Evolutionary conservation across 2,329 filamentous ascomycete genomes (phyloP).

Genomic region (Annulohypoxylon truncatum): DNA sequence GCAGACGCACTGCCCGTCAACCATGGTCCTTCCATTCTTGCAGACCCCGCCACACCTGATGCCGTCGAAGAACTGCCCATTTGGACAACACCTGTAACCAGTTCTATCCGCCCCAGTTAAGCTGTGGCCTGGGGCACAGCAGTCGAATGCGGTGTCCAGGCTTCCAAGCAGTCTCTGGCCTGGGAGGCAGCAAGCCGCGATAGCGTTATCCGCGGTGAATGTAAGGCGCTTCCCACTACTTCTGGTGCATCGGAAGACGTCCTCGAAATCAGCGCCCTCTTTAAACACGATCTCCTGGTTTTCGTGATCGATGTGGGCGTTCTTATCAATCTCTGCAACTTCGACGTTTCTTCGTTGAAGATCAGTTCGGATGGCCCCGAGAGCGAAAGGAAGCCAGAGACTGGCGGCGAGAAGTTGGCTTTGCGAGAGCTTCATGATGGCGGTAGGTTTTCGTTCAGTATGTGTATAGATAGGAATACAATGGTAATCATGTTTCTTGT

Average conservation of each 20-base stretch:
- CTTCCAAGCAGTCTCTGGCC: slow-evolving; percentile 22
- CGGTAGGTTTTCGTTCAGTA: not conserved
- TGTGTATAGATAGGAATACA: not conserved
- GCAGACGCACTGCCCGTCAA: slow-evolving; percentile 22
- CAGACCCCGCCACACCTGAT: slow-evolving; percentile 9
- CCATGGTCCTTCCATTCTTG: slow-evolving; percentile 22
- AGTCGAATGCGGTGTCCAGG: slow-evolving; percentile 26
- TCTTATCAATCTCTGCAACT: slow-evolving; percentile 22
- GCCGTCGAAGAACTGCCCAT: slow-evolving; percentile 20
- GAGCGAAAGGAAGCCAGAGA: slow-evolving; percentile 9
- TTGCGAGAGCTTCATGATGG: slow-evolving; percentile 4
- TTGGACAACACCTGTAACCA: slow-evolving; percentile 23
- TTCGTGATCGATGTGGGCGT: slow-evolving; percentile 23
- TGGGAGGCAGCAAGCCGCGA: slow-evolving; percentile 19
- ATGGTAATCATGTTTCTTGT: not conserved
- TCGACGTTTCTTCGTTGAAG: slow-evolving; percentile 26
- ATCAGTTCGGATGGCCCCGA: slow-evolving; percentile 17
- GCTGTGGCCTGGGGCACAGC: slow-evolving; percentile 16
- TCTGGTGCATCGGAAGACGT: slow-evolving; percentile 17
- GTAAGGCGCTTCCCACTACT: slow-evolving; percentile 20
- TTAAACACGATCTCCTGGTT: slow-evolving; percentile 22
- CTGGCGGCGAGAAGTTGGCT: not conserved
- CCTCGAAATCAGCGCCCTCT: slow-evolving; percentile 19
- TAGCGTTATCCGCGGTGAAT: slow-evolving; percentile 10
- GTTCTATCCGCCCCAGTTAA: slow-evolving; percentile 12